Evolutionary conservation across 768 basidiomycete species (phyloP), one percentile per base, ranked within the genome.

Genomic region (Russula sp.): DNA sequence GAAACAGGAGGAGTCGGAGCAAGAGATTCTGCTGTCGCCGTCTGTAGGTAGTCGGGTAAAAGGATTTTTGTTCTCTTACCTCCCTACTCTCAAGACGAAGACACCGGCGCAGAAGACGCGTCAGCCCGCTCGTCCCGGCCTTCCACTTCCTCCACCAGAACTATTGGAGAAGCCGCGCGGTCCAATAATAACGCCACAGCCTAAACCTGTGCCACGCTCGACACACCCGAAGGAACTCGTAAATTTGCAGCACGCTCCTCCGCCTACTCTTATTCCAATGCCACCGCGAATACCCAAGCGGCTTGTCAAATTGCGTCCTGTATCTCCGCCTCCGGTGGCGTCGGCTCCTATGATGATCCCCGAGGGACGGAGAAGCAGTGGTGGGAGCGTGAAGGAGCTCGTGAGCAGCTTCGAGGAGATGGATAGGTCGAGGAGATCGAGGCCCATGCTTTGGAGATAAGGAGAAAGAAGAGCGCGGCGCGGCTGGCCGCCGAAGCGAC

Each of bases 351-450:
- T 69, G 30, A 61, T 65, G 11, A 66, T 71, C 1, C 67, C 72
- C 26, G 73, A 76, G 52, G 76, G 76, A n/a, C 76, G 89, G 62
- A 77, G 85, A 70, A 84, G 82, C 63, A 89, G 89, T 69, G 83
- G 82, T 16, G 79, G 81, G 57, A 90, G 88, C 69, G 90, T 92
- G 62, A 89, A 81, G 74, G 89, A 91, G 57, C 72, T 92, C 59
- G 83, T 90, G 57, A 79, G 75, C 72, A 80, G 77, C 34, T 92
- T 85, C 69, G 88, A 91, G 73, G 73, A 68, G 62, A 51, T 78
- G 68, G 76, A 78, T 24, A 74, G 78, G 71, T 70, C 69, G 54
- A 57, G 58, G 63, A 64, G 63, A 72, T 69, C 44, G 71, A 69
- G 55, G 69, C 68, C 63, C 74, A 67, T 62, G 61, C 59, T 7